Conservation (phyloP, 495 filamentous ascomycete species). For the Penicillium odoratum region DNA sequence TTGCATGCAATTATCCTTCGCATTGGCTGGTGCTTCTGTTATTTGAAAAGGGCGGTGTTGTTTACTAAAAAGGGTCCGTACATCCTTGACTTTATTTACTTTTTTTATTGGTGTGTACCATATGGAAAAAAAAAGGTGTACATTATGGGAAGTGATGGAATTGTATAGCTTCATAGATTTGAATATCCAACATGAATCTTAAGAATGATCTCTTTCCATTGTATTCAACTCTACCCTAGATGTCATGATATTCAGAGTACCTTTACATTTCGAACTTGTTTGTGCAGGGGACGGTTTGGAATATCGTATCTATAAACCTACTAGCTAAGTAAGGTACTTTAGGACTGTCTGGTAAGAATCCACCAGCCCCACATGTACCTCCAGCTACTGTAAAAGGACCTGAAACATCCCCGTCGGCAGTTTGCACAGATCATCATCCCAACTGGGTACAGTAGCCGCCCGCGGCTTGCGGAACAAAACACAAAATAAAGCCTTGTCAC, state of each 20-base stretch:
- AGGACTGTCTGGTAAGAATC: background rate
- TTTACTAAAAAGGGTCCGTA: conserved; percentile 3
- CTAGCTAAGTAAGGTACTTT: background rate
- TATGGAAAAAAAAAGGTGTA: conserved; percentile 10
- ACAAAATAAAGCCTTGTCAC: conserved; percentile 1
- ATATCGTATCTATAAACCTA: background rate
- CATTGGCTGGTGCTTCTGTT: conserved; percentile 9
- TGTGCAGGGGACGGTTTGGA: background rate
- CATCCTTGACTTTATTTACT: background rate
- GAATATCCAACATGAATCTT: background rate
- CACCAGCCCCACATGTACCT: background rate
- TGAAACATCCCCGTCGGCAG: conserved; percentile 1
- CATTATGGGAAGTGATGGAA: conserved; percentile 1
- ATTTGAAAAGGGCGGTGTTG: background rate
- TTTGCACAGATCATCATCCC: conserved; percentile 1
- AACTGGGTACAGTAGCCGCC: conserved; percentile 1
- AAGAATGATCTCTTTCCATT: background rate
- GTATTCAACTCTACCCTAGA: background rate
- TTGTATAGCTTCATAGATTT: conserved; percentile 2
- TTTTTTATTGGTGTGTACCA: conserved; percentile 1
- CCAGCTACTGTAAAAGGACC: background rate
- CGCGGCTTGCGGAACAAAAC: background rate
- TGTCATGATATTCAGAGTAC: background rate
- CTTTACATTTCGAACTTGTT: background rate
- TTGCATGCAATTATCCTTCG: conserved; percentile 21